A percentile compares a stretch with the other conserved stretches of the same genome.
Evolutionary conservation across 768 basidiomycete species (phyloP).

Genomic region (Podaxis carcinomalis): DNA sequence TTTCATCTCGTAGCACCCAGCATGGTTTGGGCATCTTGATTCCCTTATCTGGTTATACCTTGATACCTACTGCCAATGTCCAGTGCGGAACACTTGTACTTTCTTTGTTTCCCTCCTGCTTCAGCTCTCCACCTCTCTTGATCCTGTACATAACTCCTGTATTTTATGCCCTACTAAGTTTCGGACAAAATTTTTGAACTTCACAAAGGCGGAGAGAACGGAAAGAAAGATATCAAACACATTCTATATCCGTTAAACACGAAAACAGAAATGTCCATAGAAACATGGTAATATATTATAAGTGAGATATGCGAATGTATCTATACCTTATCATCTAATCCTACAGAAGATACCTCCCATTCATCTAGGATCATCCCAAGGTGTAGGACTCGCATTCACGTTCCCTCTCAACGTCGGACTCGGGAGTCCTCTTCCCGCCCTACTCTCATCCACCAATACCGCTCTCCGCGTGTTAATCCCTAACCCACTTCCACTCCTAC

Average conservation of each 20-base stretch:
- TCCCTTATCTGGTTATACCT: neutral
- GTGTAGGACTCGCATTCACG: neutral
- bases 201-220: neutral
- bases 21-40: neutral
- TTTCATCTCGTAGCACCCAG: neutral
- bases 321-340: neutral
- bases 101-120: neutral
- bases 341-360: neutral
- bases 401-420: slow-evolving; percentile 39
- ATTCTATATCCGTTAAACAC: neutral
- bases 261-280: neutral
- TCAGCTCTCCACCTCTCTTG: neutral
- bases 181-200: neutral
- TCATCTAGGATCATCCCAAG: slow-evolving; percentile 8
- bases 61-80: neutral
- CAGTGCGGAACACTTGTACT: neutral
- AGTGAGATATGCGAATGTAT: neutral
- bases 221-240: neutral
- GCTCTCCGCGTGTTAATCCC: slow-evolving; percentile 15
- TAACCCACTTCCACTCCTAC: neutral
- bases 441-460: slow-evolving; percentile 40
- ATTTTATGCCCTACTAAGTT: neutral
- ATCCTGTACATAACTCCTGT: neutral
- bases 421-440: slow-evolving; percentile 58
- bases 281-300: neutral